These are phyloP conservation scores for Rhizopogon vesiculosus DNA, from an alignment of 768 basidiomycete species.

Conservation along the genomic window DNA sequence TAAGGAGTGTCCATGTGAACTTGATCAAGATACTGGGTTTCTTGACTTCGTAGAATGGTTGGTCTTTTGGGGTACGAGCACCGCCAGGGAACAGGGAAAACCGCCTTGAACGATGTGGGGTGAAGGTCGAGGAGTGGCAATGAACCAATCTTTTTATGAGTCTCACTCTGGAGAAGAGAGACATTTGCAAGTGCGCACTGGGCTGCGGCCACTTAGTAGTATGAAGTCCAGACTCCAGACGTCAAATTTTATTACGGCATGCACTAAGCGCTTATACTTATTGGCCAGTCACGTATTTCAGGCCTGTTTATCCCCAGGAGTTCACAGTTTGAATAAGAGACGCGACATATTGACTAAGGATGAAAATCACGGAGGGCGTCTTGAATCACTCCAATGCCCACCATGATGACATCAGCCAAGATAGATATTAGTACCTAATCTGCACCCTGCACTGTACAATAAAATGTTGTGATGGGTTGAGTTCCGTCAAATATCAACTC, in stretches of 20 bases:
- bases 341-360: too few relatives aligned
- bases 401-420: too few relatives aligned
- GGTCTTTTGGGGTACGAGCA: background rate
- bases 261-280: too few relatives aligned
- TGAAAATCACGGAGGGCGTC: too few relatives aligned
- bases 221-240: conserved; percentile 3
- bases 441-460: too few relatives aligned
- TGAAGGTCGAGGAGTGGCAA: background rate
- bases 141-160: background rate
- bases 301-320: too few relatives aligned
- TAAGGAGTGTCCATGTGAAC: conserved; percentile 22
- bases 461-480: too few relatives aligned
- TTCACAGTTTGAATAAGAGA: too few relatives aligned
- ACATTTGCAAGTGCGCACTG: conserved; percentile 2
- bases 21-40: conserved; percentile 14
- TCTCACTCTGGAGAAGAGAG: conserved; percentile 3
- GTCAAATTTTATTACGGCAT: background rate
- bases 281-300: too few relatives aligned
- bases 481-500: too few relatives aligned
- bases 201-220: background rate
- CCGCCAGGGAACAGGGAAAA: background rate
- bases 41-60: conserved; percentile 22
- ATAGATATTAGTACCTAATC: too few relatives aligned
- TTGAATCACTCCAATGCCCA: too few relatives aligned
- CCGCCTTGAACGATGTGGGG: background rate